Evolutionary conservation across 1,139 yeast genomes (phyloP).

Genomic region (Kodamaea plutei): DNA sequence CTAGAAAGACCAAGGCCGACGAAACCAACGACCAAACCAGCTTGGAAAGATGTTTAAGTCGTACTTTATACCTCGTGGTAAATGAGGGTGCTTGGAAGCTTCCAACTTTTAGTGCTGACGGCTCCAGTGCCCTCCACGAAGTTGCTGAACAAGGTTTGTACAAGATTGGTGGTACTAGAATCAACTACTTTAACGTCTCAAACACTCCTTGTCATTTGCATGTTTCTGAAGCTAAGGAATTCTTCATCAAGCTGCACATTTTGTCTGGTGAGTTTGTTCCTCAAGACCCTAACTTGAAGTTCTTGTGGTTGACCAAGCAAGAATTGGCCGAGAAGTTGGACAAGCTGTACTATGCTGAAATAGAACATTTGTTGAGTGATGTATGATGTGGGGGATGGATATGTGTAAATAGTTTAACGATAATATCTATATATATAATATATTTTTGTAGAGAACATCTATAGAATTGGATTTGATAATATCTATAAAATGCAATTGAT

Average conservation of each 20-base stretch:
- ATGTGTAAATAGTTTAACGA: no score
- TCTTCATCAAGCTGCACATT: conserved; percentile 81
- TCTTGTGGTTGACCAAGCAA: conserved; percentile 80
- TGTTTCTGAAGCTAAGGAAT: conserved; percentile 42
- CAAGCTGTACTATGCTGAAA: conserved; percentile 50
- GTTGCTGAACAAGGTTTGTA: conserved; percentile 75
- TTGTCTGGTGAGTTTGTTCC: conserved; percentile 79
- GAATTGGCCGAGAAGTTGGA: conserved; percentile 62
- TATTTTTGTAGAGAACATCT: no score
- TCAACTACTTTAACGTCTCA: conserved; percentile 88
- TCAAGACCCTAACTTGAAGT: conserved; percentile 33
- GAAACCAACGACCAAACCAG: conserved; percentile 54
- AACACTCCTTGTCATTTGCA: conserved; percentile 73
- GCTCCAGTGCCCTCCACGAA: conserved; percentile 55
- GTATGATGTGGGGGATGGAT: no score
- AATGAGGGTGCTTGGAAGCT: conserved; percentile 59
- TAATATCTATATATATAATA: no score
- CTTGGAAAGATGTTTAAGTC: conserved; percentile 72
- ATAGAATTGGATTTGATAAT: no score
- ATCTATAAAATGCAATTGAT: no score
- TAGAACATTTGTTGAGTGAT: conserved; percentile 50
- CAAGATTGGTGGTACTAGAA: conserved; percentile 64
- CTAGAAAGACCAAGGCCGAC: conserved; percentile 80
- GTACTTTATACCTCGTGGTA: conserved; percentile 74
- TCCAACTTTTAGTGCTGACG: conserved; percentile 52